Evolutionary conservation across 1,284 basidiomycete species (phyloP), one percentile per base, ranked within the genome.

Genomic region (Termitomyces sp.): DNA sequence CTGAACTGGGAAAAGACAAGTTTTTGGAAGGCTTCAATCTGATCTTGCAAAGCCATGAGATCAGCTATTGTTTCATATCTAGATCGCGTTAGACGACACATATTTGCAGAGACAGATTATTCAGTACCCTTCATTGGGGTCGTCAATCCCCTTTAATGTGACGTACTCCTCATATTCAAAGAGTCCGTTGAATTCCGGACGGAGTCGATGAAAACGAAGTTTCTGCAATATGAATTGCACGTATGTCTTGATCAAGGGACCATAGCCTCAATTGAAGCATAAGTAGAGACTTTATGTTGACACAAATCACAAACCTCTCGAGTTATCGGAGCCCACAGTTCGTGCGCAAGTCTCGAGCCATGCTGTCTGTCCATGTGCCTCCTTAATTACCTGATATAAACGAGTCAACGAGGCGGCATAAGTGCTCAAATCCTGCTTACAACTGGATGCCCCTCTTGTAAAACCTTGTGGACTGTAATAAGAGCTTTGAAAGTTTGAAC

Each of bases 91-190:
- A 36, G 58, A 42, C 47, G 48, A 24, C 9, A 30, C 31, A 53
- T 19, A 50, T 15, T 38, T 31, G 24, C 5, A 51, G 10, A 17
- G 17, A 50, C 47, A 38, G n/a, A 48, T 28, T 24, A 53, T 21
- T n/a, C 70, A 86, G 61, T 68, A 96, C 93, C 94, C 94, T 78
- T 98, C 94, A 67, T 98, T 97, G 8, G 94, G 94, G 76, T 98
- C 94, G 68, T 97, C 93, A 61, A 98, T 96, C 44, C 92, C 93
- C 71, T 96, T 95, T 63, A 98, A 75, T 21, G 91, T 93, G 62
- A 98, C 86, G 70, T 98, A 98, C 72, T 98, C 94, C 67, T 97
- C 94, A 64, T 98, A 98, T 71, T 98, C 94, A 67, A 97, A 97
- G 15, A 97, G 74, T 24, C 94, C 94, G 71, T 97, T 97, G 74